These are phyloP conservation scores for Trichothecium sympodiale DNA, from an alignment of 2,329 filamentous ascomycete genomes.

Conservation along the genomic window DNA sequence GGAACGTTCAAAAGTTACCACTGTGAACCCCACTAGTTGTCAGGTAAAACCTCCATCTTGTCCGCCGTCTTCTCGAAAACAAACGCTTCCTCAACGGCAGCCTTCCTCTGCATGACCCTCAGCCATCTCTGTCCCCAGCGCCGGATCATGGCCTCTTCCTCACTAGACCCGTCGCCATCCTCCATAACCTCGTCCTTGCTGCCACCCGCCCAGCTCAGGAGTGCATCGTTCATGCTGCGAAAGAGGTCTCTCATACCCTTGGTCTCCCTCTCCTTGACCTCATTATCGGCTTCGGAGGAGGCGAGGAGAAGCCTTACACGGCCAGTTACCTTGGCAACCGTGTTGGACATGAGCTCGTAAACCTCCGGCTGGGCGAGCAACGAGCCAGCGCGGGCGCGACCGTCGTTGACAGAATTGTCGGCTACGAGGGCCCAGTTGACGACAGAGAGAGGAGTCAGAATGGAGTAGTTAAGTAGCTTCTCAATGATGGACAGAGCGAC, in stretches of 20 bases:
- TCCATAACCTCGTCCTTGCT: conserved; percentile 69
- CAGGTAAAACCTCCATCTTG: conserved; percentile 5
- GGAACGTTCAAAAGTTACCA: no score
- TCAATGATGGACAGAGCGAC: conserved; percentile 88
- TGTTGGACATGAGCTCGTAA: conserved; percentile 84
- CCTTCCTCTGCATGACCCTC: conserved; percentile 70
- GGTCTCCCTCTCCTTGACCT: conserved; percentile 58
- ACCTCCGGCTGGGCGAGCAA: conserved; percentile 64
- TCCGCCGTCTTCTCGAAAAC: conserved; percentile 23
- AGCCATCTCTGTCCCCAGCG: conserved; percentile 82
- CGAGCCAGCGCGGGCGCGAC: conserved; percentile 41
- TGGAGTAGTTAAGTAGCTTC: conserved; percentile 95
- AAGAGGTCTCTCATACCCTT: conserved; percentile 71
- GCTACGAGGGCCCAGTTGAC: conserved; percentile 77
- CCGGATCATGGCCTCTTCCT: conserved; percentile 54
- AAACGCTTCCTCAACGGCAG: conserved; percentile 74
- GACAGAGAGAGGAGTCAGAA: conserved; percentile 75
- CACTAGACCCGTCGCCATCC: conserved; percentile 44
- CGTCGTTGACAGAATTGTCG: conserved; percentile 34
- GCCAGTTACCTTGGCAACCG: conserved; percentile 79
- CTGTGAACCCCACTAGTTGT: no score
- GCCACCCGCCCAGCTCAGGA: conserved; percentile 61
- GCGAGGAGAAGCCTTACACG: conserved; percentile 72
- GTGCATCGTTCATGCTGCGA: conserved; percentile 65
- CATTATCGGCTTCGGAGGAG: conserved; percentile 49